Conservation (phyloP, 2,329 filamentous ascomycete species). For the Ploettnerulaceae sp. region DNA sequence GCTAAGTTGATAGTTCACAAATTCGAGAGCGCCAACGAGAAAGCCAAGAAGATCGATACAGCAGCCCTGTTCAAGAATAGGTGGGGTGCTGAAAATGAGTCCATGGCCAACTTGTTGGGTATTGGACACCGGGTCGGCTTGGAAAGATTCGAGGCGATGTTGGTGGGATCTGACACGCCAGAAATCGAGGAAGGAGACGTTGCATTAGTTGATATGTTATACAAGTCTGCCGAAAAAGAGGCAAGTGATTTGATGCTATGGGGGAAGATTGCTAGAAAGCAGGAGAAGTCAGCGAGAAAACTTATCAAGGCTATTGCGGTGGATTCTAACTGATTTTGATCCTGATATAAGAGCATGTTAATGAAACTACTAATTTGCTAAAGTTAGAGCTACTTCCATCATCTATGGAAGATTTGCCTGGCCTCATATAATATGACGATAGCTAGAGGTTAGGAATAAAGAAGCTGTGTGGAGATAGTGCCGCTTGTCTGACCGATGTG, state of each 20-base stretch:
- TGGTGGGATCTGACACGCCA: slow-evolving; percentile 7
- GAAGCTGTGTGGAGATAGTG: no score
- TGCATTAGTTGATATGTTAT: slow-evolving; percentile 10
- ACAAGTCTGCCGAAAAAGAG: slow-evolving; percentile 2
- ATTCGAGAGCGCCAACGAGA: slow-evolving; percentile 19
- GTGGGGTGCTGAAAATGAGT: slow-evolving; percentile 19
- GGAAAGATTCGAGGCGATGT: slow-evolving; percentile 20
- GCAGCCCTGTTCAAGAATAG: slow-evolving; percentile 13
- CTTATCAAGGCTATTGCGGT: slow-evolving; percentile 13
- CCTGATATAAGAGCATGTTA: not conserved
- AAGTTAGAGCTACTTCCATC: not conserved
- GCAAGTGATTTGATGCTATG: slow-evolving; percentile 10
- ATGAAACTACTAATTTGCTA: not conserved
- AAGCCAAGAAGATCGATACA: slow-evolving; percentile 11
- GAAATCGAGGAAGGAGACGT: slow-evolving; percentile 11
- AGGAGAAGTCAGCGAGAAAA: slow-evolving; percentile 23
- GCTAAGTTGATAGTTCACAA: slow-evolving; percentile 17
- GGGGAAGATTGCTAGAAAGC: slow-evolving; percentile 24
- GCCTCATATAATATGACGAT: no score
- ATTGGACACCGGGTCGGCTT: slow-evolving; percentile 23
- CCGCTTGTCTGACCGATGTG: no score
- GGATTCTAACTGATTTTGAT: not conserved
- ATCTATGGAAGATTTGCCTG: no score
- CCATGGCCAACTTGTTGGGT: slow-evolving; percentile 12
- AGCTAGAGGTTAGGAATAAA: no score